These are phyloP conservation scores for Massarina eburnea DNA, from an alignment of 2,329 filamentous ascomycete species.

Conservation along the genomic window DNA sequence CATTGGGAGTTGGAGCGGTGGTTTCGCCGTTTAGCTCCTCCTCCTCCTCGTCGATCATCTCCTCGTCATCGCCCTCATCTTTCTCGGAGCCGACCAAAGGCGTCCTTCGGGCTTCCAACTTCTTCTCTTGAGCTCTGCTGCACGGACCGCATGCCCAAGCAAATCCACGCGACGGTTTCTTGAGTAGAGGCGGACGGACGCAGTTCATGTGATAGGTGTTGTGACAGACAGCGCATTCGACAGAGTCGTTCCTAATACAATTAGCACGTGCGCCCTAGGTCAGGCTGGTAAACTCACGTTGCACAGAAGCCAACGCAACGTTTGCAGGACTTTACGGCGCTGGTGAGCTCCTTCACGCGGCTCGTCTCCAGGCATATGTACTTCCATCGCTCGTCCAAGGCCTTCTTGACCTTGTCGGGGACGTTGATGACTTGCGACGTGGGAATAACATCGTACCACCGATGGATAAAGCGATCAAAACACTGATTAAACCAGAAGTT, in stretches of 20 bases:
- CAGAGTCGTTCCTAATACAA: constrained; percentile 75
- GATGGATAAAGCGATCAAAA: constrained; percentile 97
- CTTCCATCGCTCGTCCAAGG: constrained; percentile 94
- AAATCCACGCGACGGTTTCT: constrained; percentile 96
- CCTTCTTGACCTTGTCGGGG: constrained; percentile 90
- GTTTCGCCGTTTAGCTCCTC: constrained; percentile 67
- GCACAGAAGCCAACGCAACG: constrained; percentile 89
- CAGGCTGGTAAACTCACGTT: constrained; percentile 61
- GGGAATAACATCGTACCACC: constrained; percentile 95
- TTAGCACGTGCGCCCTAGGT: constrained; percentile 13
- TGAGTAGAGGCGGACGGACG: constrained; percentile 85
- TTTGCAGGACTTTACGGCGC: constrained; percentile 94
- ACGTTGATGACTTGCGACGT: constrained; percentile 94
- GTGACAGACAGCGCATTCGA: constrained; percentile 93
- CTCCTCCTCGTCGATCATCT: constrained; percentile 68
- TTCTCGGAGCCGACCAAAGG: constrained; percentile 64
- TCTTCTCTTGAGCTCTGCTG: constrained; percentile 92
- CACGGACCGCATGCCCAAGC: constrained; percentile 97
- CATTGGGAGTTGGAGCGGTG: constrained; percentile 54
- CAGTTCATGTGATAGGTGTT: constrained; percentile 99
- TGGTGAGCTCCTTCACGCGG: constrained; percentile 91
- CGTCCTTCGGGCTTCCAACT: constrained; percentile 85
- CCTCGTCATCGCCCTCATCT: constrained; percentile 63
- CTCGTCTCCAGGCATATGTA: constrained; percentile 93
- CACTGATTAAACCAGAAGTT: constrained; percentile 97